phyloP scores from a whole-genome alignment of 164 flowering plant species.

The Chimonanthus salicifolius region DNA sequence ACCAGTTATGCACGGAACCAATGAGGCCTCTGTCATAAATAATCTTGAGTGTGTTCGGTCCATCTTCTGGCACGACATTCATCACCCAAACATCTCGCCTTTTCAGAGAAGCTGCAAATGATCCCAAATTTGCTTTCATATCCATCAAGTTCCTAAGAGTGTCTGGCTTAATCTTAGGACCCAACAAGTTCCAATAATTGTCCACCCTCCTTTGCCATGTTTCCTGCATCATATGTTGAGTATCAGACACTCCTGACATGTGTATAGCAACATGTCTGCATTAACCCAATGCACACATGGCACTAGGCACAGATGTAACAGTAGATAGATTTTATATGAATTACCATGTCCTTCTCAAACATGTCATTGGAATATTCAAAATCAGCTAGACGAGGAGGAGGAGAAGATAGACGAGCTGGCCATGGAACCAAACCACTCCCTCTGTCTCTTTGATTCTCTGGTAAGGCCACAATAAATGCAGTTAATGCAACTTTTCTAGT shows the following conservation, averaged over 20 bases:
- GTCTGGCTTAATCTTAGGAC: slow-evolving; percentile 45
- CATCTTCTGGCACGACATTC: slow-evolving; percentile 91
- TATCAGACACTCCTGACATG: background rate
- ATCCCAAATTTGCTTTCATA: slow-evolving; percentile 87
- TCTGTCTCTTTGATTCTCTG: slow-evolving; percentile 13
- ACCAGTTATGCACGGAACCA: slow-evolving; percentile 78
- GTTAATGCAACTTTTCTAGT: background rate
- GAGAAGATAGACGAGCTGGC: slow-evolving; percentile 73
- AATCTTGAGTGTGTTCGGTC: slow-evolving; percentile 80
- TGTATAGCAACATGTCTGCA: too few species aligned
- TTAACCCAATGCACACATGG: background rate
- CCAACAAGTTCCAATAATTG: slow-evolving; percentile 59
- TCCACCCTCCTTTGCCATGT: slow-evolving; percentile 64
- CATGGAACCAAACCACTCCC: slow-evolving; percentile 90
- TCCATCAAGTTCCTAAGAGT: slow-evolving; percentile 80
- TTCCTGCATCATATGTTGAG: slow-evolving; percentile 41
- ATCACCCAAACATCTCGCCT: slow-evolving; percentile 85
- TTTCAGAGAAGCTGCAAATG: slow-evolving; percentile 81
- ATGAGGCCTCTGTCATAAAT: slow-evolving; percentile 83
- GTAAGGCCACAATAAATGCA: background rate
- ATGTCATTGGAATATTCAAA: slow-evolving; percentile 59
- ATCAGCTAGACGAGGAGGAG: slow-evolving; percentile 89
- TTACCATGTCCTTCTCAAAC: slow-evolving; percentile 81
- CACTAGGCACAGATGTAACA: background rate
- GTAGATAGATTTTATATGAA: background rate